phyloP scores from a whole-genome alignment of 345 rosid genomes.

The Boechera stricta region DNA sequence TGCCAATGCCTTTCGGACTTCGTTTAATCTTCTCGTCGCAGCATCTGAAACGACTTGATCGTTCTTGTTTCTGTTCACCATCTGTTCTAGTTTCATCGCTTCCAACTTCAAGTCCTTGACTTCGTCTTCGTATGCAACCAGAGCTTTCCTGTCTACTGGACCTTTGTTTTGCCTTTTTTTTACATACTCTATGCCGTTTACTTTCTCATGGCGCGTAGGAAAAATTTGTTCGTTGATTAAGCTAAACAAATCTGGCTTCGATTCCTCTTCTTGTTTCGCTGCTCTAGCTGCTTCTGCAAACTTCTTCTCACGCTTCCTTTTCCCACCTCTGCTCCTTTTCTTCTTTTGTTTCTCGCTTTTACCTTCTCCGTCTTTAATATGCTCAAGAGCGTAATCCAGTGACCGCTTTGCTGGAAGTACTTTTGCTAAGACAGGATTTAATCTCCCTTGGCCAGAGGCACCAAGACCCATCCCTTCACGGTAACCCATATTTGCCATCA shows the following conservation, averaged over 20 bases:
- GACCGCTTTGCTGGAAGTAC: conserved; percentile 87
- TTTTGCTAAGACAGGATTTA: conserved; percentile 77
- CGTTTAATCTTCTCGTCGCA: conserved; percentile 72
- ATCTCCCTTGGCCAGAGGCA: conserved; percentile 83
- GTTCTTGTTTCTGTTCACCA: conserved; percentile 77
- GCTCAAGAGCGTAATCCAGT: conserved; percentile 71
- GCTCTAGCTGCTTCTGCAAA: conserved; percentile 76
- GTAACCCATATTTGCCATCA: conserved; percentile 97
- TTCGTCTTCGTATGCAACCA: conserved; percentile 81
- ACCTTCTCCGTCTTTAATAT: conserved; percentile 49
- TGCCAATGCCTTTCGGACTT: conserved; percentile 65
- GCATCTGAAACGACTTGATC: conserved; percentile 81
- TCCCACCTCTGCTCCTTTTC: conserved; percentile 92
- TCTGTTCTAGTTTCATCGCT: conserved; percentile 73
- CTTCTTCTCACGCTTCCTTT: conserved; percentile 83
- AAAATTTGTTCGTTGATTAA: conserved; percentile 69
- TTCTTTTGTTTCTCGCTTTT: conserved; percentile 50
- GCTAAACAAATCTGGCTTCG: conserved; percentile 75
- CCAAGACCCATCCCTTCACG: conserved; percentile 97
- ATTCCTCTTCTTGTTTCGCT: conserved; percentile 62
- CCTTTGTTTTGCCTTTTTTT: conserved; percentile 56
- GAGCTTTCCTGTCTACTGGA: conserved; percentile 64
- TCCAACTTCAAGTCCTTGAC: conserved; percentile 64
- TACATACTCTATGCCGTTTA: conserved; percentile 41
- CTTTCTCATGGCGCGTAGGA: conserved; percentile 49